Evolutionary conservation across 257 asterid species (phyloP), one percentile per base, ranked within the genome.

Genomic region (Haberlea rhodopensis): DNA sequence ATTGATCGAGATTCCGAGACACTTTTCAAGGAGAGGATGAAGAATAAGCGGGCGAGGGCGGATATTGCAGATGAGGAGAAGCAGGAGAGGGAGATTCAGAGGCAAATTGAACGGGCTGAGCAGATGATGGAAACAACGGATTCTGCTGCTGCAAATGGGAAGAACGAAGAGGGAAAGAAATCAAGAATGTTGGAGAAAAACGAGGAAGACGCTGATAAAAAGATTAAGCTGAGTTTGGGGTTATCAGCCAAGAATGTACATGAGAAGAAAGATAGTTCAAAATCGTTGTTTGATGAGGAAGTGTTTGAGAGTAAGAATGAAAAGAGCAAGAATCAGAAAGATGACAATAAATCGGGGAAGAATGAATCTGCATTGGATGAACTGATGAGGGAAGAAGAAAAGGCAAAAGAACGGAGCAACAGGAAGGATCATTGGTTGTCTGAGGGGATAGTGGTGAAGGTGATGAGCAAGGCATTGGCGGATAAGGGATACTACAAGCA

Each of bases 341-440:
- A 45, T 10, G 73, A 73, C 55, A 70, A 37, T 11, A 37, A 31
- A 20, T 29, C 71, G 8, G 72, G 61, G 40, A 82, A 61, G 79
- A 77, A 78, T 70, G 75, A 71, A 10, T 81, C 95, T 0, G 88
- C 66, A 40, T 74, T 89, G 85, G 99, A 85, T 64, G 94, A 85
- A 77, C 0, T 89, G 76, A 92, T 89, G 94, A 82, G 70, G 82
- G 97, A 89, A 81, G 82, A 89, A 63, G 99, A 92, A 75, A 79
- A 81, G 70, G 87, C 86, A 0, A 92, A 82, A 74, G 99, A 92
- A 74, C 76, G 75, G 78, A 86, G 68, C 67, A 92, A 89, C 65
- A 77, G 97, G 78, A 92, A 92, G 81, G 97, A 92, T 71, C 84
- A 92, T 61, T 92, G 99, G 99, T 62, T 92, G 66, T 89, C 78